Evolutionary conservation across 2,329 filamentous ascomycete species (phyloP).

Genomic region (Xylaria digitata): DNA sequence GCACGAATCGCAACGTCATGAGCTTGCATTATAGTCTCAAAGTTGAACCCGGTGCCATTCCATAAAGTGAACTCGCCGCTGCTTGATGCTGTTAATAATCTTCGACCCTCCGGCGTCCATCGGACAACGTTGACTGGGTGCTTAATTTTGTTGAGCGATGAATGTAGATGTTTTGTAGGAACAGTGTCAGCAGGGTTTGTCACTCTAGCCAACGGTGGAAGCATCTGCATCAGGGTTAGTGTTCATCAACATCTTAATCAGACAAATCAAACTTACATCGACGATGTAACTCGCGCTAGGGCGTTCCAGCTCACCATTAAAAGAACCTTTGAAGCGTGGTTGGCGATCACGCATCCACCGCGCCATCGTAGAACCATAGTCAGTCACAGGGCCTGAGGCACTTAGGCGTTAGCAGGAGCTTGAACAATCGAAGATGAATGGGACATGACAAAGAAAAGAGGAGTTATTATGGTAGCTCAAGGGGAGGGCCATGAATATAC

Average conservation of each 20-base stretch:
- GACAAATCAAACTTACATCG: conserved; percentile 70
- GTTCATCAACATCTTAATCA: not conserved
- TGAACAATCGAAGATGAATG: conserved; percentile 3
- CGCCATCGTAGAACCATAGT: conserved; percentile 89
- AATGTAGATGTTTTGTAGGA: conserved; percentile 94
- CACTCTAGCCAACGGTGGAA: conserved; percentile 82
- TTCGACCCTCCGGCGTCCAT: conserved; percentile 96
- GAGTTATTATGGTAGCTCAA: not conserved
- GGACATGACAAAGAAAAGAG: not conserved
- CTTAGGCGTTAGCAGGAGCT: conserved; percentile 32
- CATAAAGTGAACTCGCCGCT: conserved; percentile 98
- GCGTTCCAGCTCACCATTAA: conserved; percentile 80
- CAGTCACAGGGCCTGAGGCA: conserved; percentile 81
- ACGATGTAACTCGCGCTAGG: conserved; percentile 91
- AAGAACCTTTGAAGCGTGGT: conserved; percentile 78
- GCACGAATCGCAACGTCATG: conserved; percentile 89
- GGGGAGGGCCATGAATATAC: not conserved
- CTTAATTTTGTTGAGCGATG: conserved; percentile 98
- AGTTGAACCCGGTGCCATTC: conserved; percentile 99
- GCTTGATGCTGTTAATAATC: conserved; percentile 90
- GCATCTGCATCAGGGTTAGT: conserved; percentile 69
- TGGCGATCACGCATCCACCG: conserved; percentile 90
- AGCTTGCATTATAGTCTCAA: conserved; percentile 98
- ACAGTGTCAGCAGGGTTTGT: conserved; percentile 85
- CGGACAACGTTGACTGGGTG: conserved; percentile 96